phyloP scores from a whole-genome alignment of 805 yeast genomes.

The Lipomyces mesembrius region DNA sequence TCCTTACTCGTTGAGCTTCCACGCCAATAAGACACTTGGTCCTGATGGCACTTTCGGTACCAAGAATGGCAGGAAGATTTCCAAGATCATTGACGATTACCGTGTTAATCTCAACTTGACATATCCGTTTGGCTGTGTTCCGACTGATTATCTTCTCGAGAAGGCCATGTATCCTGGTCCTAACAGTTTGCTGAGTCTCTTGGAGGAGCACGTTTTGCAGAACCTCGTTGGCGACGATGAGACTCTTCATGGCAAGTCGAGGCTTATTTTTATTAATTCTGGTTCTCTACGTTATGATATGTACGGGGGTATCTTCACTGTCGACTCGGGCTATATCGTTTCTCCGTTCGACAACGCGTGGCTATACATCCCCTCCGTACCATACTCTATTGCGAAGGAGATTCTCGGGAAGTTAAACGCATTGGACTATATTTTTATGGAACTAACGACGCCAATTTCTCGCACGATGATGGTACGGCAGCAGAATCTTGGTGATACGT shows the following conservation, averaged over 20 bases:
- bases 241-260: conserved; percentile 44
- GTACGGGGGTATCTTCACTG: conserved; percentile 80
- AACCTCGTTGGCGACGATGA: conserved; percentile 42
- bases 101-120: conserved; percentile 60
- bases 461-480: conserved; percentile 35
- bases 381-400: conserved; percentile 59
- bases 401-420: conserved; percentile 63
- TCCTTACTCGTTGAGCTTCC: conserved; percentile 68
- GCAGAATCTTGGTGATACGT: conserved; percentile 31
- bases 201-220: conserved; percentile 63
- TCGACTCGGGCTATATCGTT: conserved; percentile 77
- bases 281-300: conserved; percentile 89
- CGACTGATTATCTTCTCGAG: conserved; percentile 65
- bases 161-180: conserved; percentile 66
- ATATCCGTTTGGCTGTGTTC: conserved; percentile 66
- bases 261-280: conserved; percentile 74
- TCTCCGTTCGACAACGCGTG: conserved; percentile 85
- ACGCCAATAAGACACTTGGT: conserved; percentile 49
- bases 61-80: conserved; percentile 55
- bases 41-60: conserved; percentile 55
- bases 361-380: conserved; percentile 65
- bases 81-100: conserved; percentile 51
- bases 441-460: conserved; percentile 35
- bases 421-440: conserved; percentile 52
- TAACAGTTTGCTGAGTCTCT: conserved; percentile 61